These are phyloP conservation scores for Leccinum griseonigrum DNA, from an alignment of 1,284 basidiomycete genomes.

Conservation along the genomic window DNA sequence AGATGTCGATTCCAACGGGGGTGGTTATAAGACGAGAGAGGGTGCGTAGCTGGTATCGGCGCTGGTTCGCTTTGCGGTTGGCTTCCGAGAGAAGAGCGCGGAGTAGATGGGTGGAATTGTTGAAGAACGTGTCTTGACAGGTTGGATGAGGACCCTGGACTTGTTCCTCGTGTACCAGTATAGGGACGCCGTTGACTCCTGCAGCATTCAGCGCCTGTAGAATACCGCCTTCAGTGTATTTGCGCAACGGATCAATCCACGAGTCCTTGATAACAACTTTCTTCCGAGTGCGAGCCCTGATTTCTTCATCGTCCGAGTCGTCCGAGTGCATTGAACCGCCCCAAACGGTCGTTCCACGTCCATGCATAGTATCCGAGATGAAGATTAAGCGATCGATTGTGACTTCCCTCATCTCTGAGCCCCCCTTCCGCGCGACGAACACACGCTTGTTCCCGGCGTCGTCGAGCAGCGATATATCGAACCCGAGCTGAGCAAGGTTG, in stretches of 20 bases:
- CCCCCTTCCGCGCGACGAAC: not conserved
- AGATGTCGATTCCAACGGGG: not conserved
- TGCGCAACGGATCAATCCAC: not conserved
- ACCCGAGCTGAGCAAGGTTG: not conserved
- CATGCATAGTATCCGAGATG: not conserved
- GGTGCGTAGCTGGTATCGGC: not conserved
- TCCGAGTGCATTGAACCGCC: not conserved
- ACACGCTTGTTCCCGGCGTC: not conserved
- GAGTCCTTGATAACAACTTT: not conserved
- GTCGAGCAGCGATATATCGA: not conserved
- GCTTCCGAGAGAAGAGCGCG: not conserved
- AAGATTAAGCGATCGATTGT: not conserved
- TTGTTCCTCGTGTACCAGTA: not conserved
- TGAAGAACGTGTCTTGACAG: not conserved
- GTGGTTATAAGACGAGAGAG: not conserved
- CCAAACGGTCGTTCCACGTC: not conserved
- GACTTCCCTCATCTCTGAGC: not conserved
- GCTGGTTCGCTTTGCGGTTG: not conserved
- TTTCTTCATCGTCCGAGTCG: not conserved
- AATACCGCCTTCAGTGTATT: not conserved
- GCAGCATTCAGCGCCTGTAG: not conserved
- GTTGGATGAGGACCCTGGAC: not conserved
- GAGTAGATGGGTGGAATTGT: not conserved
- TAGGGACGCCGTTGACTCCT: not conserved
- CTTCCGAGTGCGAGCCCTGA: not conserved